Evolutionary conservation across 2,329 filamentous ascomycete genomes (phyloP).

Genomic region (Knoxdaviesia proteae): DNA sequence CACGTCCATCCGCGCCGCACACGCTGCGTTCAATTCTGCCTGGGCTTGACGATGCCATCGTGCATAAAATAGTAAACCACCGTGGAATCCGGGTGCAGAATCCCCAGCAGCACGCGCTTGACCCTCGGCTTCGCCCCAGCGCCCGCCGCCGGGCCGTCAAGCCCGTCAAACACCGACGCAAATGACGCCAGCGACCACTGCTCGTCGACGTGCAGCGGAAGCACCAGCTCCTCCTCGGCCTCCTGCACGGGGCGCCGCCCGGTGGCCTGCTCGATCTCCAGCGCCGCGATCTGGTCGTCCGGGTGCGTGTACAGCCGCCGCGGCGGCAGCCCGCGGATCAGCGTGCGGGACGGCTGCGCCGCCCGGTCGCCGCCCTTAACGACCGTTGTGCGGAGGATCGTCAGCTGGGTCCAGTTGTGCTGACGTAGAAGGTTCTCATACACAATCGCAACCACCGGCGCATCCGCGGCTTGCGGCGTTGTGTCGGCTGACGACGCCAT

Average conservation of each 20-base stretch:
- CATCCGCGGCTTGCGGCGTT: too few species aligned
- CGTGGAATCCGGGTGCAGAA: constrained; percentile 60
- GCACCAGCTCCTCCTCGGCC: constrained; percentile 52
- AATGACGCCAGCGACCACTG: constrained; percentile 49
- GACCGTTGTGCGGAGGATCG: constrained; percentile 13
- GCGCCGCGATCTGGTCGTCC: constrained; percentile 57
- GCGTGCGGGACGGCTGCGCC: constrained; percentile 28
- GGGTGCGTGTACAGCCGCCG: constrained; percentile 58
- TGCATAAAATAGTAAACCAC: constrained; percentile 72
- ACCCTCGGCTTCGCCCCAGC: constrained; percentile 11
- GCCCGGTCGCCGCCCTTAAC: constrained; percentile 7
- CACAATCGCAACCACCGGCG: constrained; percentile 19
- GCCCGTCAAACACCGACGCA: constrained; percentile 47
- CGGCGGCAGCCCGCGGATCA: constrained; percentile 55
- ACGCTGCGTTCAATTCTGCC: constrained; percentile 41
- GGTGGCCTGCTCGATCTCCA: constrained; percentile 35
- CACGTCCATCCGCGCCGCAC: too few species aligned
- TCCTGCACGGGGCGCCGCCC: constrained; percentile 23
- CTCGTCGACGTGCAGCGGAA: constrained; percentile 53
- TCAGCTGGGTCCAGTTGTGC: constrained; percentile 50
- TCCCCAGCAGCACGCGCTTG: constrained; percentile 56
- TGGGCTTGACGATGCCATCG: constrained; percentile 69
- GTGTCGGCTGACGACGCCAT: too few species aligned
- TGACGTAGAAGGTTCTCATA: constrained; percentile 53
- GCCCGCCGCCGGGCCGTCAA: constrained; percentile 15